These are phyloP conservation scores for Hypoxylon sp. DNA, from an alignment of 2,329 filamentous ascomycete species.

Conservation along the genomic window DNA sequence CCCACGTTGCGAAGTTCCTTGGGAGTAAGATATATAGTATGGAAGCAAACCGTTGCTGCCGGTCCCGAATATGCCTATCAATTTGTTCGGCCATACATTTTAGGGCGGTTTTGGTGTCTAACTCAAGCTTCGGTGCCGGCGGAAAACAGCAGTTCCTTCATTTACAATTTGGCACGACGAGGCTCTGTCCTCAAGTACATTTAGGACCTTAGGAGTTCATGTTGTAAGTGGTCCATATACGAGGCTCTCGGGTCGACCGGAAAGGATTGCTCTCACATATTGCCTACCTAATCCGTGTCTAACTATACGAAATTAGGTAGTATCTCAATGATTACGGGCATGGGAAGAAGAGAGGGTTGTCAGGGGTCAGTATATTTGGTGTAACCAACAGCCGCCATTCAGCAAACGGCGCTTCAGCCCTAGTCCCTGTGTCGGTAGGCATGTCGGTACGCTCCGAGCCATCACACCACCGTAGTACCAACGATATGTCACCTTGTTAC, in stretches of 20 bases:
- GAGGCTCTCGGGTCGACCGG: background rate
- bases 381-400: constrained; percentile 2
- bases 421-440: no score
- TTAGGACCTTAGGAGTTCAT: background rate
- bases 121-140: no score
- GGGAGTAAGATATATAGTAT: background rate
- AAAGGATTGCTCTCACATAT: background rate
- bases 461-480: background rate
- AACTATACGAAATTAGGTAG: background rate
- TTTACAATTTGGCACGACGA: background rate
- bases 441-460: background rate
- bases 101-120: background rate
- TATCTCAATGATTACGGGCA: background rate
- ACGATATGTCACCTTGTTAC: background rate
- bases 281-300: background rate
- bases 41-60: background rate
- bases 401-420: background rate
- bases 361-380: background rate
- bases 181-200: background rate
- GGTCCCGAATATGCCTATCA: background rate
- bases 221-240: background rate
- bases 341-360: background rate
- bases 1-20: background rate
- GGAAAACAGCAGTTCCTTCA: background rate
- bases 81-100: background rate